Conservation (phyloP, 495 filamentous ascomycete species). For the Trypethelium eluteriae region DNA sequence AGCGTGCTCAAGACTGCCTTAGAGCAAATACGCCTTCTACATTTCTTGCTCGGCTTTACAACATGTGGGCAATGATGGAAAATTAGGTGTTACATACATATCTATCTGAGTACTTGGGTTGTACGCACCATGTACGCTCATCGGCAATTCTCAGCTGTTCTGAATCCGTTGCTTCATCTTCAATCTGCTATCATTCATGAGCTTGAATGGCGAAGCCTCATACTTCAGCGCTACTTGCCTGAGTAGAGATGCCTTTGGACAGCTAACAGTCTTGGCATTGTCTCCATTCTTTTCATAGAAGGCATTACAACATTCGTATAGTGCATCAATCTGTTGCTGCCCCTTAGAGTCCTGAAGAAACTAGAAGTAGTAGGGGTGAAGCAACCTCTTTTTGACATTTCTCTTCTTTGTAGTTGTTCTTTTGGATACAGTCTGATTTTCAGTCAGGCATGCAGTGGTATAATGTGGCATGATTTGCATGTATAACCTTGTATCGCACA, state of each 20-base stretch:
- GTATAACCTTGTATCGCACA: constrained; percentile 80
- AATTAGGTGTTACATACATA: constrained; percentile 31
- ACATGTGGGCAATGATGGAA: constrained; percentile 45
- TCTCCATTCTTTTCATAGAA: constrained; percentile 83
- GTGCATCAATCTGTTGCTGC: constrained; percentile 62
- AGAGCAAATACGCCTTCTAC: constrained; percentile 64
- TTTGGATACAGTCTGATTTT: constrained; percentile 65
- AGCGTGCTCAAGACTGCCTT: constrained; percentile 99
- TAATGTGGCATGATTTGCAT: constrained; percentile 2
- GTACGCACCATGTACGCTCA: background rate
- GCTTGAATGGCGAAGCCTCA: background rate
- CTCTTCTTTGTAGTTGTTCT: constrained; percentile 78
- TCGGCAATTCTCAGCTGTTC: constrained; percentile 26
- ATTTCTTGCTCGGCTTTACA: constrained; percentile 55
- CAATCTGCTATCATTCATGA: constrained; percentile 36
- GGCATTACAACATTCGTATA: constrained; percentile 88
- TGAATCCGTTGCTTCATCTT: constrained; percentile 79
- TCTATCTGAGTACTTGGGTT: constrained; percentile 12
- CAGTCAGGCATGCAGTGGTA: constrained; percentile 20
- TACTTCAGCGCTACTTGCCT: constrained; percentile 27
- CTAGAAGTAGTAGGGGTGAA: no score
- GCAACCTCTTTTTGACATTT: constrained; percentile 55
- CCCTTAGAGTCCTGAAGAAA: no score
- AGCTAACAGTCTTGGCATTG: constrained; percentile 66
- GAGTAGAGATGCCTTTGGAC: constrained; percentile 73